Evolutionary conservation across 495 filamentous ascomycete species (phyloP), one percentile per base, ranked within the genome.

Genomic region (Bryoglossum gracile): DNA sequence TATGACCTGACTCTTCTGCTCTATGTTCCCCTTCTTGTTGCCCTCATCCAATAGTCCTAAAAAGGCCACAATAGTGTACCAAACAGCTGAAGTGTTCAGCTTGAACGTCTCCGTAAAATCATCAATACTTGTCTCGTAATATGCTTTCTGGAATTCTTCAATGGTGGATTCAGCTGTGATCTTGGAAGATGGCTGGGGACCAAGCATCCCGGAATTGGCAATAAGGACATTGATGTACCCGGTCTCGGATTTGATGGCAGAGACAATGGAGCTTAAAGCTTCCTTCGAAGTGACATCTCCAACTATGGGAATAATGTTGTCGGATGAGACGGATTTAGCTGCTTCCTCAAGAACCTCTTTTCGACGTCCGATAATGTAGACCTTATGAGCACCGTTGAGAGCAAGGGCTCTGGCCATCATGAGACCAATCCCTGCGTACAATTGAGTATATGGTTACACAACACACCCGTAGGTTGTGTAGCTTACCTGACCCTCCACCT

Each of bases 331-430:
- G 4, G 34, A 45, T 57, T 48, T 48, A 0, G 54, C 65, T 22
- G 70, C 69, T 25, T 67, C 60, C 37, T 78, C 63, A 1, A 84
- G 71, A 3, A 71, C 59, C 18, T 76, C 69, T 41, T 66, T 58
- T 18, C 81, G 72, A 3, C 84, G 70, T 21, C 81, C 83, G 35
- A 86, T 58, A 55, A 89, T 78, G 68, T 84, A 89, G 41, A 89
- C 76, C 55, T 77, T 80, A 11, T 65, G 51, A 1, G 84, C 83
- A 9, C 84, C 84, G 54, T 83, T 81, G 41, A 55, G 38, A 3
- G 70, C 81, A 6, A 89, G 74, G 24, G 81, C 80, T 44, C 69
- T 69, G 1, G 84, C 71, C 70, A 85, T 86, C 64, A 74, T 76
- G 2, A 74, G 62, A 10, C 82, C 83, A 54, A 86, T 80, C 3